Evolutionary conservation across 345 rosid species (phyloP).

Genomic region (Streptanthus diversifolius): DNA sequence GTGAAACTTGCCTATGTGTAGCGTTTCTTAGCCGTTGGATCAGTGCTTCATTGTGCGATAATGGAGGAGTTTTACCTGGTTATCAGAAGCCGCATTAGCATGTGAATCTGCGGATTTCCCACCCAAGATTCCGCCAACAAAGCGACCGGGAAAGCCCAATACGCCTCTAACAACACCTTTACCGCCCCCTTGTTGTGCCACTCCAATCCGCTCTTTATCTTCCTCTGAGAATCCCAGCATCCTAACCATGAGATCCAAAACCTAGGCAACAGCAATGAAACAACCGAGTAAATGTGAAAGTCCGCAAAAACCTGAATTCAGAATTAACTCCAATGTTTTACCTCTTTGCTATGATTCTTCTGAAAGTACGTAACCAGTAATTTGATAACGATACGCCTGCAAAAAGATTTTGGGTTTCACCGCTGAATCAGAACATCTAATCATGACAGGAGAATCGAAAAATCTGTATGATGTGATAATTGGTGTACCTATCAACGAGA

Average conservation of each 20-base stretch:
- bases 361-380: slow-evolving; percentile 83
- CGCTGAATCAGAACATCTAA: neutral
- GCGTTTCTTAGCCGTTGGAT: neutral
- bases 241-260: slow-evolving; percentile 91
- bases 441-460: neutral
- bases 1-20: slow-evolving; percentile 3
- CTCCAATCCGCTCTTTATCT: slow-evolving; percentile 86
- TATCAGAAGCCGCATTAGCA: slow-evolving; percentile 53
- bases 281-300: neutral
- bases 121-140: slow-evolving; percentile 86
- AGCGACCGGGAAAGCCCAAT: slow-evolving; percentile 88
- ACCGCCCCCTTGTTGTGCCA: slow-evolving; percentile 64
- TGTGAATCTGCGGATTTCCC: slow-evolving; percentile 54
- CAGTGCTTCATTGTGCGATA: neutral
- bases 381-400: slow-evolving; percentile 94
- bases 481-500: slow-evolving; percentile 73
- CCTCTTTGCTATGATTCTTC: slow-evolving; percentile 94
- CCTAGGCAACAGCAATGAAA: slow-evolving; percentile 41
- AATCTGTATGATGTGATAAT: neutral
- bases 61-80: slow-evolving; percentile 46
- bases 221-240: slow-evolving; percentile 93
- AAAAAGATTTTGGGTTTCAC: neutral
- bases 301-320: slow-evolving; percentile 45
- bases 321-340: slow-evolving; percentile 4
- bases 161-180: slow-evolving; percentile 95